Evolutionary conservation across 139 green algal genomes (phyloP), one percentile per base, ranked within the genome.

Genomic region (Nannochloris sp.): DNA sequence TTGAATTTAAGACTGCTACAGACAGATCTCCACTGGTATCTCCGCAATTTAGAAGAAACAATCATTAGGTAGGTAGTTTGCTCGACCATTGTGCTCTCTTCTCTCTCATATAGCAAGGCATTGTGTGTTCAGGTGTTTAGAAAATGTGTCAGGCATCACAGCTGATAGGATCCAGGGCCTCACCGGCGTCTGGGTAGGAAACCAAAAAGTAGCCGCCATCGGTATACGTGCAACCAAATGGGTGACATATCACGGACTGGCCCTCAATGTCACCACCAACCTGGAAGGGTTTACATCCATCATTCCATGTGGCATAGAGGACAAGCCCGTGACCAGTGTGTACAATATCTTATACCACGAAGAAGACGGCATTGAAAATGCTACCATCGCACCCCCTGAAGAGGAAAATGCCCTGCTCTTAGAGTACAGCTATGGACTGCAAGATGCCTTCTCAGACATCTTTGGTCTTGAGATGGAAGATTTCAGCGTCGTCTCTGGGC

Each of bases 181-280:
- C 46, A 94, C 86, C 0, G 86, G 86, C 3, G 86, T 92, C 8
- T 94, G 86, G 86, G 71, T 80, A 9, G 66, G 65, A 3, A 74
- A 61, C 23, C 2, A 36, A 13, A 93, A 94, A 71, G 56, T 94
- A 44, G 87, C 84, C 3, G 87, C 87, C 14, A 79, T 91, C 6
- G 87, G 87, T 16, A 79, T 94, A 28, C 57, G 87, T 0, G 87
- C 80, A 1, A 62, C 62, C 11, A 51, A 73, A 16, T 88, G 87
- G 87, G 63, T 94, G 2, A 84, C 84, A 2, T 94, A 89, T 63
- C 86, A 94, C 63, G 86, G 86, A 13, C 28, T 93, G 9, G 86
- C 86, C 2, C 49, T 94, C 2, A 94, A 94, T 63, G 80, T 94
- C 0, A 55, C 55, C 33, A 68, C 61, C 2, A 79, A 91, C 56